These are phyloP conservation scores for Neocucurbitaria cava DNA, from an alignment of 2,329 filamentous ascomycete genomes.

Conservation along the genomic window DNA sequence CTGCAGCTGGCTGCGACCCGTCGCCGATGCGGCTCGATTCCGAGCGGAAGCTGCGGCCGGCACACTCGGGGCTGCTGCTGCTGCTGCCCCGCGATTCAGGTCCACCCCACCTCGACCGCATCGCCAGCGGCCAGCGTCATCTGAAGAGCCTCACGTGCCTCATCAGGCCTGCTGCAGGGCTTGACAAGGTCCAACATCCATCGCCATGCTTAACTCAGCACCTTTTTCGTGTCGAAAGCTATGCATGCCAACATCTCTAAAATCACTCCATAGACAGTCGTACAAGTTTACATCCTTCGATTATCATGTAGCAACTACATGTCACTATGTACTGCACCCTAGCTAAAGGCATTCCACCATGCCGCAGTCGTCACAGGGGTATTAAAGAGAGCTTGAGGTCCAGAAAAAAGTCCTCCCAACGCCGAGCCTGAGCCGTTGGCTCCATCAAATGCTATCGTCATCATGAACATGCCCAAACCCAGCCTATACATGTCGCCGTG, in stretches of 20 bases:
- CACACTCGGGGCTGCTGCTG: neutral
- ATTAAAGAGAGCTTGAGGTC: conserved; percentile 3
- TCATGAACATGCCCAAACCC: conserved; percentile 22
- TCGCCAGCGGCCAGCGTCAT: neutral
- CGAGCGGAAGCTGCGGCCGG: neutral
- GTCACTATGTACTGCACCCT: neutral
- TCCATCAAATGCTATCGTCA: conserved; percentile 22
- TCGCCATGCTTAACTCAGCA: neutral
- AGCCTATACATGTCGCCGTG: conserved; percentile 3
- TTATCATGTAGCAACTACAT: neutral
- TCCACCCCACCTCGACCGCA: neutral
- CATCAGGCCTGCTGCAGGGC: conserved; percentile 2
- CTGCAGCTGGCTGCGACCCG: neutral
- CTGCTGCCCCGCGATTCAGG: conserved; percentile 8
- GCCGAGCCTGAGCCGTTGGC: conserved; percentile 14
- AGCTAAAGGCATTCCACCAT: neutral
- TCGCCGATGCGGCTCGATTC: neutral
- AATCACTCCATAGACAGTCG: neutral
- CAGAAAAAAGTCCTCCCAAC: conserved; percentile 1
- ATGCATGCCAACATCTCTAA: too few relatives aligned
- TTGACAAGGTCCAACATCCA: neutral
- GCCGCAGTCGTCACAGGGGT: conserved; percentile 6
- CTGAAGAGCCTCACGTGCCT: neutral
- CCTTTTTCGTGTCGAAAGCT: too few relatives aligned
- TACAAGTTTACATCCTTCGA: neutral